Evolutionary conservation across 2,329 filamentous ascomycete species (phyloP).

Genomic region (Achaetomium macrosporum): DNA sequence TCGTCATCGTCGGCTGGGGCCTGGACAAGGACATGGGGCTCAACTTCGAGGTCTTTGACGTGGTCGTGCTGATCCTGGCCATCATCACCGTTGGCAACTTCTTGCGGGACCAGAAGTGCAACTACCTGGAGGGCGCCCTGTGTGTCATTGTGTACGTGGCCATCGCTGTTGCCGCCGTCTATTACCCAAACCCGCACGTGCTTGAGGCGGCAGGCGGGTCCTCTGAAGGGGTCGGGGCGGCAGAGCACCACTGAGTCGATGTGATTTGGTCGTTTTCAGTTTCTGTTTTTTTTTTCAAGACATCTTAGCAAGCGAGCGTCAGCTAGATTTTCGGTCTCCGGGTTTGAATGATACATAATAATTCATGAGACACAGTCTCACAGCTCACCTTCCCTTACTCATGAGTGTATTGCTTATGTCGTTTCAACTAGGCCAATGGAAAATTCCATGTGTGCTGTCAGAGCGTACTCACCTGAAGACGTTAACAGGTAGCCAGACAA

Average conservation of each 20-base stretch:
- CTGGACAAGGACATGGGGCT: constrained; percentile 65
- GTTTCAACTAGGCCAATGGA: no score
- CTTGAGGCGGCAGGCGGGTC: background rate
- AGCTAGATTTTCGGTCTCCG: no score
- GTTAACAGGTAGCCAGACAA: no score
- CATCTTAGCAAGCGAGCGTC: background rate
- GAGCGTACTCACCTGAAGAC: no score
- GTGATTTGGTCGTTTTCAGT: background rate
- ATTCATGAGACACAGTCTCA: no score
- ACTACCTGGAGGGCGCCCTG: constrained; percentile 81
- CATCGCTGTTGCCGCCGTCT: constrained; percentile 54
- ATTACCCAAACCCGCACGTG: constrained; percentile 44
- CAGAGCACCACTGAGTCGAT: background rate
- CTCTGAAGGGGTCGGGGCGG: background rate
- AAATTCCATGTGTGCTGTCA: no score
- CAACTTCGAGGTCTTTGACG: constrained; percentile 82
- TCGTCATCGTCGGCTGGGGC: constrained; percentile 80
- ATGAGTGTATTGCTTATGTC: no score
- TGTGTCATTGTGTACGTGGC: constrained; percentile 63
- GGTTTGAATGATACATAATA: no score
- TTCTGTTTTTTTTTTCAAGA: background rate
- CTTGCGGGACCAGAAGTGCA: constrained; percentile 78
- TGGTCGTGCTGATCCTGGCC: constrained; percentile 72
- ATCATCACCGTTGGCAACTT: constrained; percentile 87
- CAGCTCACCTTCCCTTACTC: background rate